Percentiles rank a stretch among this genome's conserved stretches.
Evolutionary conservation across 2,329 filamentous ascomycete species (phyloP).

Genomic region (Neurospora sp.): DNA sequence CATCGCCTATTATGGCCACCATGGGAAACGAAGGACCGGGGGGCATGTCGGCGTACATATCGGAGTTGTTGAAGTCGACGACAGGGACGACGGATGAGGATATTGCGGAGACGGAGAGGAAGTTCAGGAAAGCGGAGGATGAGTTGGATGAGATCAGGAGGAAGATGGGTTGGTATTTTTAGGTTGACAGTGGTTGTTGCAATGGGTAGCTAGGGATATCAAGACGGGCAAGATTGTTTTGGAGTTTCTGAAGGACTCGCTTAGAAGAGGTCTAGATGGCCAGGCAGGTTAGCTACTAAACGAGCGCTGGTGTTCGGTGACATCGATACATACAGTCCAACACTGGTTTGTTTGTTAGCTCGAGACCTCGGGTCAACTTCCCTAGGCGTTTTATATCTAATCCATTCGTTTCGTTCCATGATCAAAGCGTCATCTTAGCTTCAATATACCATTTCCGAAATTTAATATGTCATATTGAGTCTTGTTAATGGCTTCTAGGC

Average conservation of each 20-base stretch:
- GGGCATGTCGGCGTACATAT: background rate
- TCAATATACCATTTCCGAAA: too few relatives aligned
- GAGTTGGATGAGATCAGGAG: conserved; percentile 37
- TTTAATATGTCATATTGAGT: too few relatives aligned
- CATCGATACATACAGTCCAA: background rate
- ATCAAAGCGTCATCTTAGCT: too few relatives aligned
- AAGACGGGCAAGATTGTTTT: background rate
- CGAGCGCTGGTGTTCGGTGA: background rate
- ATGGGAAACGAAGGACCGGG: background rate
- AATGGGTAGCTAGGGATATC: background rate
- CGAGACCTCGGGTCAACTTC: too few relatives aligned
- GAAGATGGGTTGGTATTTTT: conserved; percentile 29
- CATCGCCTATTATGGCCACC: background rate
- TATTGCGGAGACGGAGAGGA: conserved; percentile 33
- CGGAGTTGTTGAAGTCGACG: background rate
- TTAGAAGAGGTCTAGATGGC: background rate
- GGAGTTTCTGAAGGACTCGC: background rate
- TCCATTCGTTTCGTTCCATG: too few relatives aligned
- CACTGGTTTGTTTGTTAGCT: too few relatives aligned
- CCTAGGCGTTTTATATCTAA: too few relatives aligned
- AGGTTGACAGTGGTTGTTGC: background rate
- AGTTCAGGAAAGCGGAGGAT: conserved; percentile 29
- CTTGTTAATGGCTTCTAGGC: background rate
- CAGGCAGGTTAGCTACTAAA: background rate
- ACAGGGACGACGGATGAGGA: conserved; percentile 35